Percentiles rank a stretch among this genome's conserved stretches.
Evolutionary conservation across 2,329 filamentous ascomycete genomes (phyloP).

Genomic region (Apiospora sp.): DNA sequence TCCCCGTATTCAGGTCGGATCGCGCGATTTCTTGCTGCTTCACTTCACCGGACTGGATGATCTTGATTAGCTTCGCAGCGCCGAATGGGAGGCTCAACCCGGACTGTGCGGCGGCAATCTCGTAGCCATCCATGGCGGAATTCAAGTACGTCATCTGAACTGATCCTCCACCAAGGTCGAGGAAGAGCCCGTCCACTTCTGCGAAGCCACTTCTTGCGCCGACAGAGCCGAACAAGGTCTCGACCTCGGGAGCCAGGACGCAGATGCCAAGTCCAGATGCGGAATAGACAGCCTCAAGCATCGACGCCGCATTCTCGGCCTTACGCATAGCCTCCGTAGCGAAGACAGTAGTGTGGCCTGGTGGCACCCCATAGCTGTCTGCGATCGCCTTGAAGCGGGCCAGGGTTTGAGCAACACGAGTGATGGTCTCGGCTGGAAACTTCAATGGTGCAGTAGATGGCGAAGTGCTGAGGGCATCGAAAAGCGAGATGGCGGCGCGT

Average conservation of each 20-base stretch:
- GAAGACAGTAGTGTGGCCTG: slow-evolving; percentile 73
- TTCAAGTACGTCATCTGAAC: slow-evolving; percentile 72
- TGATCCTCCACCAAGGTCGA: slow-evolving; percentile 83
- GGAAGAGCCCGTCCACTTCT: slow-evolving; percentile 76
- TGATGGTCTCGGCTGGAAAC: slow-evolving; percentile 66
- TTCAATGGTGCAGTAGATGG: slow-evolving; percentile 41
- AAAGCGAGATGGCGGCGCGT: slow-evolving; percentile 83
- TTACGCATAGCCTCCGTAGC: slow-evolving; percentile 90
- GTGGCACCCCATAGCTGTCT: slow-evolving; percentile 71
- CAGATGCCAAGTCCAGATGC: slow-evolving; percentile 73
- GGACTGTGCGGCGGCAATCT: slow-evolving; percentile 59
- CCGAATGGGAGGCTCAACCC: slow-evolving; percentile 69
- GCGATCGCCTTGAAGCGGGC: slow-evolving; percentile 77
- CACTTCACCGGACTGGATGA: slow-evolving; percentile 52
- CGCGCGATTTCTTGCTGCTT: slow-evolving; percentile 55
- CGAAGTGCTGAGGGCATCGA: slow-evolving; percentile 75
- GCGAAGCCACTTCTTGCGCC: slow-evolving; percentile 80
- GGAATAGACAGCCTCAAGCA: slow-evolving; percentile 69
- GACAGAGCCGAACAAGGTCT: slow-evolving; percentile 83
- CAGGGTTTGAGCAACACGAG: slow-evolving; percentile 71
- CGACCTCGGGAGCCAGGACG: slow-evolving; percentile 79
- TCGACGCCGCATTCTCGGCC: slow-evolving; percentile 75
- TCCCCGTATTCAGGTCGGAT: slow-evolving; percentile 62
- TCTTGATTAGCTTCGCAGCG: slow-evolving; percentile 62
- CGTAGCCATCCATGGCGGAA: slow-evolving; percentile 55